Percentiles rank a stretch among this genome's conserved stretches.
Conservation (phyloP, 305 asterid species). For the Solanum hybrid region DNA sequence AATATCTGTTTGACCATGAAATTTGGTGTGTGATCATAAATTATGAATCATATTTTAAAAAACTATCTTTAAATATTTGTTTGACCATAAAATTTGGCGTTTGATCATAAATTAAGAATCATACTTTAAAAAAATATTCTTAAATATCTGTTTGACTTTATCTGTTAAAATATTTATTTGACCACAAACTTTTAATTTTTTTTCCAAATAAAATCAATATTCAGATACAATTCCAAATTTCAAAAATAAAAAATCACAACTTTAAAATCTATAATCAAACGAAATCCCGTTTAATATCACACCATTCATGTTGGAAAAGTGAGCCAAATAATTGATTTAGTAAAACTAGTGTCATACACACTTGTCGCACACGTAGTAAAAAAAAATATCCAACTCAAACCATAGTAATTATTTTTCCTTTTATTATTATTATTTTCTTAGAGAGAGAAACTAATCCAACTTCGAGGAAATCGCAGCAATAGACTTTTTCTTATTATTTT, state of each 20-base stretch:
- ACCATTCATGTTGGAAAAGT: neutral
- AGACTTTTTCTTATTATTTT: neutral
- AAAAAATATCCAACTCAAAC: neutral
- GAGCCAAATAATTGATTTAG: neutral
- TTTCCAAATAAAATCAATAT: neutral
- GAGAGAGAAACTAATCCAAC: constrained; percentile 12
- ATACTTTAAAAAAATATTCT: no score
- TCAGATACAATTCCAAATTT: neutral
- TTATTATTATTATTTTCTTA: neutral
- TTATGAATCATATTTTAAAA: neutral
- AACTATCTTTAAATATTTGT: no score
- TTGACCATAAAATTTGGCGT: neutral
- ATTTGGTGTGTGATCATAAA: neutral
- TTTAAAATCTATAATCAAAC: neutral
- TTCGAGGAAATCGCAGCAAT: constrained; percentile 33
- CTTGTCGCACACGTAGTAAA: neutral
- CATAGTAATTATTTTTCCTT: neutral
- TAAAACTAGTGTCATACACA: neutral
- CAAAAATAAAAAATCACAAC: neutral
- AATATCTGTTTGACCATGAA: neutral
- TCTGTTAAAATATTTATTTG: no score
- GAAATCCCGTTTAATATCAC: rapidly evolving
- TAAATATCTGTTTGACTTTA: no score
- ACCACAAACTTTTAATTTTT: neutral
- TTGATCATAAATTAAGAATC: neutral